Percentiles rank a stretch among this genome's conserved stretches.
Evolutionary conservation across 2,329 filamentous ascomycete species (phyloP).

Genomic region (Verticillium tricorpus): DNA sequence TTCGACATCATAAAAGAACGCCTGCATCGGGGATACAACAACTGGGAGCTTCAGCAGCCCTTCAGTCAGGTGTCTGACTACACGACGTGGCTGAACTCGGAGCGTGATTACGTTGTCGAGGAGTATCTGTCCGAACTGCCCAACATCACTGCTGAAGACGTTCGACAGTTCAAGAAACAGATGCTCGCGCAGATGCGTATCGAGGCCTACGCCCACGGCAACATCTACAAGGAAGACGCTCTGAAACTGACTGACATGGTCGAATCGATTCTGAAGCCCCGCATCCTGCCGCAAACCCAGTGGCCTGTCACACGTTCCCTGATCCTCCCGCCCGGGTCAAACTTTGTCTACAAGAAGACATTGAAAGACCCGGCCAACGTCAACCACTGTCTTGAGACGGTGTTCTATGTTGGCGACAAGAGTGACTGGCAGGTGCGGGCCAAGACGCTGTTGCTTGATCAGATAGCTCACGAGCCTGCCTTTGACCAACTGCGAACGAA

Average conservation of each 20-base stretch:
- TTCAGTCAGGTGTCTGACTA: conserved; percentile 86
- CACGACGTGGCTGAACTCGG: conserved; percentile 72
- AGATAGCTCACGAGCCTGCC: conserved; percentile 87
- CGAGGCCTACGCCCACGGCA: conserved; percentile 85
- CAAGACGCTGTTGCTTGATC: conserved; percentile 75
- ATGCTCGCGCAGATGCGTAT: conserved; percentile 80
- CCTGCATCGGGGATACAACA: conserved; percentile 69
- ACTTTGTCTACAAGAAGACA: conserved; percentile 76
- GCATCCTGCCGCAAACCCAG: conserved; percentile 68
- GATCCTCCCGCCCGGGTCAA: conserved; percentile 71
- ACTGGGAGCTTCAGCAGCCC: conserved; percentile 83
- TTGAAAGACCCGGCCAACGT: conserved; percentile 86
- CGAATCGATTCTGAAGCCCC: conserved; percentile 71
- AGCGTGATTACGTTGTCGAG: conserved; percentile 73
- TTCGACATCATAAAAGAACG: conserved; percentile 92
- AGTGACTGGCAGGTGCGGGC: conserved; percentile 67
- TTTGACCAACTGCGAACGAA: conserved; percentile 96
- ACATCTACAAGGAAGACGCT: conserved; percentile 90
- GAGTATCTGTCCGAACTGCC: conserved; percentile 75
- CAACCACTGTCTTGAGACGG: conserved; percentile 80
- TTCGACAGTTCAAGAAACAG: conserved; percentile 74
- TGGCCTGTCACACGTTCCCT: conserved; percentile 77
- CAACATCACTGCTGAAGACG: conserved; percentile 66
- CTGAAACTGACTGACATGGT: conserved; percentile 79
- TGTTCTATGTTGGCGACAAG: conserved; percentile 65